These are phyloP conservation scores for Trametes pubescens DNA, from an alignment of 1,284 basidiomycete genomes.

Conservation along the genomic window DNA sequence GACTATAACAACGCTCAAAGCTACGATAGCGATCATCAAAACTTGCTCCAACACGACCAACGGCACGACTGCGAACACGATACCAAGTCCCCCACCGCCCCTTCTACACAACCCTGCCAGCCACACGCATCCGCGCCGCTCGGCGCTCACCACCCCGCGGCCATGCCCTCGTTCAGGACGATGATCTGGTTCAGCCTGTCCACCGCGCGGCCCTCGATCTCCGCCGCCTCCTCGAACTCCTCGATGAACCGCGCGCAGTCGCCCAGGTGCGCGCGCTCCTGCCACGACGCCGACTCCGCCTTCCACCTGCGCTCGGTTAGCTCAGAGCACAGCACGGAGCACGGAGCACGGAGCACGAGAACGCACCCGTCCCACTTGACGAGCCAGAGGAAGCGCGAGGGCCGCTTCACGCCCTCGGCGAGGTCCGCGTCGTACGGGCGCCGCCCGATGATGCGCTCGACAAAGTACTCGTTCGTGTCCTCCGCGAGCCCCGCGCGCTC, in stretches of 20 bases:
- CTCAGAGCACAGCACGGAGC: background rate
- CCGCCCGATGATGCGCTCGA: constrained; percentile 35
- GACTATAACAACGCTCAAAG: background rate
- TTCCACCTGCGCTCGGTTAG: constrained; percentile 22
- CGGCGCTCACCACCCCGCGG: constrained; percentile 20
- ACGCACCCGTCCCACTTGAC: constrained; percentile 35
- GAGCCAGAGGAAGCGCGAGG: constrained; percentile 26
- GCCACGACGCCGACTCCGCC: constrained; percentile 29
- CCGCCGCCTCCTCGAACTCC: constrained; percentile 30
- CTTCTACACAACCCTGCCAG: background rate
- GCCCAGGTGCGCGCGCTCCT: constrained; percentile 24
- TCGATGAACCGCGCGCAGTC: constrained; percentile 30
- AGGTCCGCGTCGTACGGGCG: constrained; percentile 23
- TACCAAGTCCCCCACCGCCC: background rate
- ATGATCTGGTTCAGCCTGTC: constrained; percentile 12
- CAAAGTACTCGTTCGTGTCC: constrained; percentile 32
- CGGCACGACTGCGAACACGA: background rate
- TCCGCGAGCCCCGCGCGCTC: constrained; percentile 28
- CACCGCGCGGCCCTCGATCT: constrained; percentile 28
- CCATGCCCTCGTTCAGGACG: constrained; percentile 29
- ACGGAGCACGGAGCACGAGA: background rate
- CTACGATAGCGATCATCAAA: constrained; percentile 5
- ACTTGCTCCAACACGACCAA: background rate
- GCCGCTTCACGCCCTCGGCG: constrained; percentile 13
- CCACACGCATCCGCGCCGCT: background rate